Conservation (phyloP, 1,284 basidiomycete genomes). For the Trametes pubescens region DNA sequence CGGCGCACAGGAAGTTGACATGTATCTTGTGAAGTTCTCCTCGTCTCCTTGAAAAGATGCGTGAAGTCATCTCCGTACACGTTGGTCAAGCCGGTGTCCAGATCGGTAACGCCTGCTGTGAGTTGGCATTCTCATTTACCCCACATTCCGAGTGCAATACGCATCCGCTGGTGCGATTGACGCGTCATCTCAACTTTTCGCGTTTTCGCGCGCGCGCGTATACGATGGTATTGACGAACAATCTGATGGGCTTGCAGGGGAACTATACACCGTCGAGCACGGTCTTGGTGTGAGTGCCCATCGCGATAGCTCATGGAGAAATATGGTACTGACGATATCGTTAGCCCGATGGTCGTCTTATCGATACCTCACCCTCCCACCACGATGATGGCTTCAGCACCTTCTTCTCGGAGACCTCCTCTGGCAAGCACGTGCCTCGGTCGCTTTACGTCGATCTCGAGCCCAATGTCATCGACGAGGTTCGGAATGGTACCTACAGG, state of each 20-base stretch:
- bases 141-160: slow-evolving; percentile 17
- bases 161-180: slow-evolving; percentile 28
- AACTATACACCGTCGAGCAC: slow-evolving; percentile 96
- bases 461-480: slow-evolving; percentile 98
- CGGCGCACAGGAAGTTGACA: slow-evolving; percentile 7
- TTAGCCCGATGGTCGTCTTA: slow-evolving; percentile 91
- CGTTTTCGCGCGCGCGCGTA: background rate
- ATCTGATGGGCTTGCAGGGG: slow-evolving; percentile 53
- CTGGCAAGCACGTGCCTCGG: slow-evolving; percentile 97
- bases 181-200: slow-evolving; percentile 39
- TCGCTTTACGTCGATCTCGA: slow-evolving; percentile 98
- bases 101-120: slow-evolving; percentile 96
- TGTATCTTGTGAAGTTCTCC: slow-evolving; percentile 17
- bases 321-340: slow-evolving; percentile 22
- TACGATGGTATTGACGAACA: slow-evolving; percentile 15
- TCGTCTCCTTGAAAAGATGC: slow-evolving; percentile 58
- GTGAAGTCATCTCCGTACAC: slow-evolving; percentile 95
- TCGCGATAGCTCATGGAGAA: slow-evolving; percentile 17
- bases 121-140: slow-evolving; percentile 47
- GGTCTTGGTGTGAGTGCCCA: slow-evolving; percentile 83
- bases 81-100: slow-evolving; percentile 97
- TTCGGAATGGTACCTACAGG: slow-evolving; percentile 94
- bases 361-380: slow-evolving; percentile 75
- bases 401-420: slow-evolving; percentile 93
- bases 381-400: slow-evolving; percentile 96